Conservation (phyloP, 1,139 yeast species). For the Pichia sp. region DNA sequence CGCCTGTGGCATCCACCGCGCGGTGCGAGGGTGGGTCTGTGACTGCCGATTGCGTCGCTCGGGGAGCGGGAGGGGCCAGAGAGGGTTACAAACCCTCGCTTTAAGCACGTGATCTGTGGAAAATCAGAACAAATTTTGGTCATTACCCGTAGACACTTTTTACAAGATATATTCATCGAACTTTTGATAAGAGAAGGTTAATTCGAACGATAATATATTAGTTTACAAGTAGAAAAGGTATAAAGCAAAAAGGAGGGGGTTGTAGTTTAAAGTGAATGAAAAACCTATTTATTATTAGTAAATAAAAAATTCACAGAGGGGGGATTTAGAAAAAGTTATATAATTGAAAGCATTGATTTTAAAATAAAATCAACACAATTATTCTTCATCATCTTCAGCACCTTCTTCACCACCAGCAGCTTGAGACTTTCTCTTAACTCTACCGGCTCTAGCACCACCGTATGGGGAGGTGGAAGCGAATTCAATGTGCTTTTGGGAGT, state of each 20-base stretch:
- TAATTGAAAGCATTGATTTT: neutral
- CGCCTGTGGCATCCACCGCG: too few relatives aligned
- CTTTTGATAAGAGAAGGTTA: too few relatives aligned
- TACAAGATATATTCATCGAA: too few relatives aligned
- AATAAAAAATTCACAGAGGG: constrained; percentile 4
- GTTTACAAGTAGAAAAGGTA: constrained; percentile 4
- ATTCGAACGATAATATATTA: neutral
- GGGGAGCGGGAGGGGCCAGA: too few relatives aligned
- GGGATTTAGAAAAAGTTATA: neutral
- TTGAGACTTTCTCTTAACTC: constrained; percentile 98
- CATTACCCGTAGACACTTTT: too few relatives aligned
- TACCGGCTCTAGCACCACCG: constrained; percentile 99
- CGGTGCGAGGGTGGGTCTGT: neutral
- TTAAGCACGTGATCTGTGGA: neutral
- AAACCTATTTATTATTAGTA: constrained; percentile 5
- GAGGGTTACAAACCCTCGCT: neutral
- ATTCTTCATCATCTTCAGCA: constrained; percentile 56
- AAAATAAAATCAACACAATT: constrained; percentile 13
- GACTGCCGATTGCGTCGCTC: too few relatives aligned
- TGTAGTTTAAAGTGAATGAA: neutral
- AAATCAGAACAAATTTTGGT: neutral
- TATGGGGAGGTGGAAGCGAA: constrained; percentile 98
- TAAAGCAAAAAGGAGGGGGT: constrained; percentile 1
- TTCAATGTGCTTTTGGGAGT: constrained; percentile 99
- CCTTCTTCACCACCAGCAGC: constrained; percentile 56